phyloP scores from a whole-genome alignment of 305 asterid species.

The Fraxinus paxiana region DNA sequence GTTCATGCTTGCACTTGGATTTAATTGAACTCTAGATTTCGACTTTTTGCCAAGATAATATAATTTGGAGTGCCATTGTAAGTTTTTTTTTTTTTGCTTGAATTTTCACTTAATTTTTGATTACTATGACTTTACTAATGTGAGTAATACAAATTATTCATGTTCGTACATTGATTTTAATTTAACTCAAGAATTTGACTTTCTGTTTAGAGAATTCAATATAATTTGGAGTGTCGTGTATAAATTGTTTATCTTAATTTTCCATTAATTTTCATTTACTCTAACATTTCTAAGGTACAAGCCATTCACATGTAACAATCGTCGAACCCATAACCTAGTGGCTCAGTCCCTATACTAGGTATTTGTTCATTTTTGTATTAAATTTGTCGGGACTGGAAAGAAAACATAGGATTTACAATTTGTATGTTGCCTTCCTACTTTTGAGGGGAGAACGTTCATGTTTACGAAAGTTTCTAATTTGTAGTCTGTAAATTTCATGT shows the following conservation, averaged over 20 bases:
- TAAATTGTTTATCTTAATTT: background rate
- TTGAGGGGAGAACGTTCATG: background rate
- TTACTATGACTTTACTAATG: background rate
- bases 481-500: background rate
- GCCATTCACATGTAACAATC: background rate
- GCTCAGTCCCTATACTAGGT: background rate
- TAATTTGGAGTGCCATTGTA: background rate
- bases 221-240: background rate
- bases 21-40: background rate
- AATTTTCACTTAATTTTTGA: background rate
- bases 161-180: background rate
- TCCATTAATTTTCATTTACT: background rate
- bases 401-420: background rate
- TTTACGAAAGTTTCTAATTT: background rate
- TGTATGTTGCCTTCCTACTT: background rate
- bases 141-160: background rate
- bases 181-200: background rate
- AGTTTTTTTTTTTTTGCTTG: background rate
- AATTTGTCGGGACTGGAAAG: background rate
- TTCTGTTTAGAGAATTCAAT: background rate
- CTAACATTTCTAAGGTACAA: background rate
- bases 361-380: background rate
- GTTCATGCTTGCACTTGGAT: background rate
- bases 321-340: background rate
- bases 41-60: background rate